A percentile compares a stretch with the other conserved stretches of the same genome.
Evolutionary conservation across 2,329 filamentous ascomycete species (phyloP).

Genomic region (Diaporthe vexans): DNA sequence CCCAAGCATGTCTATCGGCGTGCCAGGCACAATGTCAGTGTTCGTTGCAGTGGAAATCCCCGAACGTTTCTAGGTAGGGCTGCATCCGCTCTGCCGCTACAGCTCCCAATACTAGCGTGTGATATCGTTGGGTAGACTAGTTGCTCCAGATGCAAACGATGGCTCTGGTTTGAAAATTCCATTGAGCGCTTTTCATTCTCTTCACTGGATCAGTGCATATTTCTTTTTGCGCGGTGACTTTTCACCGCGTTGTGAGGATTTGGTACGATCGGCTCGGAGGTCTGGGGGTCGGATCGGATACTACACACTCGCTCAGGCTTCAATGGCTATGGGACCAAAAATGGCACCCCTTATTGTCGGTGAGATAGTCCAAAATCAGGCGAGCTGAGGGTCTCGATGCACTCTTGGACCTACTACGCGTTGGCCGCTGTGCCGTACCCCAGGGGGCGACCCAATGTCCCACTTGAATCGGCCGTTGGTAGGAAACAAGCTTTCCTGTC

Average conservation of each 20-base stretch:
- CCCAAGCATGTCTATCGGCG: background rate
- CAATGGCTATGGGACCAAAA: too few species aligned
- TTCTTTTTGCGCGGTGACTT: background rate
- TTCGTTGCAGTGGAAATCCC: background rate
- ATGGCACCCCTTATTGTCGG: too few species aligned
- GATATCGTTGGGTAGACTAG: too few species aligned
- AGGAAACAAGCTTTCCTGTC: slow-evolving; percentile 26
- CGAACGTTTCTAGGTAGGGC: background rate
- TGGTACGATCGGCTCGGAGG: background rate
- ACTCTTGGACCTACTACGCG: background rate
- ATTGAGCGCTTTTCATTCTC: too few species aligned
- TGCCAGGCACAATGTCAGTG: background rate
- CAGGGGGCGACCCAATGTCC: slow-evolving; percentile 9
- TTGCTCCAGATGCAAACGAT: background rate
- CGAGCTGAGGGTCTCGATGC: background rate
- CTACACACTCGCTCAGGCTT: background rate
- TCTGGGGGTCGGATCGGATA: slow-evolving; percentile 1
- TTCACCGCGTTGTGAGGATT: background rate
- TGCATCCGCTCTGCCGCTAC: too few species aligned
- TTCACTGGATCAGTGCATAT: background rate
- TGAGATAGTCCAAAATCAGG: too few species aligned
- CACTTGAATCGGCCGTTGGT: background rate
- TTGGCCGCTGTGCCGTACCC: slow-evolving; percentile 16
- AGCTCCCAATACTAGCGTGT: background rate
- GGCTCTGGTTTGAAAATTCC: background rate